Evolutionary conservation across 441 rosid species (phyloP).

Genomic region (Capsella rubella): DNA sequence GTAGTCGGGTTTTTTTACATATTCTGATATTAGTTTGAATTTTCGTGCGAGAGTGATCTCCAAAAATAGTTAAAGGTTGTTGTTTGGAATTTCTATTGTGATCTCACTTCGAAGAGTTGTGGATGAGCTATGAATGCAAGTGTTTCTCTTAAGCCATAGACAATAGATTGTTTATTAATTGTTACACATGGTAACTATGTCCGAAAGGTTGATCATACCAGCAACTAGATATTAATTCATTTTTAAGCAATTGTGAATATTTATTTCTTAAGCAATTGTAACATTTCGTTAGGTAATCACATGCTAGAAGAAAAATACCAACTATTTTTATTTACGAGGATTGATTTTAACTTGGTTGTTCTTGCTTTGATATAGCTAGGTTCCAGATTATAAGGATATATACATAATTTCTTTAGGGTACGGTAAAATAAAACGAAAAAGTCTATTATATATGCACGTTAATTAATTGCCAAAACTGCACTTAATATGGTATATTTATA

Average conservation of each 20-base stretch:
- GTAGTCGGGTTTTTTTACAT: background rate
- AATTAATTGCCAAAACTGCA: background rate
- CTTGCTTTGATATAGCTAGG: background rate
- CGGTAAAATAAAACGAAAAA: background rate
- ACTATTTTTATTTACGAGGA: background rate
- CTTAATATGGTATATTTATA: background rate
- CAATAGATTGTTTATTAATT: background rate
- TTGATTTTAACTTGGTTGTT: background rate
- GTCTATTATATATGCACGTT: background rate
- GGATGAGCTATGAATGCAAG: background rate
- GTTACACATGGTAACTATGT: background rate
- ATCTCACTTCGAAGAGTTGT: background rate
- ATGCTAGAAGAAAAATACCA: background rate
- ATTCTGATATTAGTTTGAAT: too few relatives aligned
- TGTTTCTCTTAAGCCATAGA: background rate
- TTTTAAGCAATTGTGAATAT: background rate
- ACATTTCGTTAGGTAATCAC: background rate
- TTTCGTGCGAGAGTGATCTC: too few relatives aligned
- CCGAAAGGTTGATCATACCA: constrained; percentile 1
- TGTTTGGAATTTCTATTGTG: background rate
- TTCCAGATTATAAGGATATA: background rate
- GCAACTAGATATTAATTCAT: background rate
- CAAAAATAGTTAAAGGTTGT: background rate
- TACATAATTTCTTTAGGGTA: background rate
- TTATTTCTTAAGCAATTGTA: background rate